Conservation (phyloP, 2,329 filamentous ascomycete species). For the Endothia cerciana region DNA sequence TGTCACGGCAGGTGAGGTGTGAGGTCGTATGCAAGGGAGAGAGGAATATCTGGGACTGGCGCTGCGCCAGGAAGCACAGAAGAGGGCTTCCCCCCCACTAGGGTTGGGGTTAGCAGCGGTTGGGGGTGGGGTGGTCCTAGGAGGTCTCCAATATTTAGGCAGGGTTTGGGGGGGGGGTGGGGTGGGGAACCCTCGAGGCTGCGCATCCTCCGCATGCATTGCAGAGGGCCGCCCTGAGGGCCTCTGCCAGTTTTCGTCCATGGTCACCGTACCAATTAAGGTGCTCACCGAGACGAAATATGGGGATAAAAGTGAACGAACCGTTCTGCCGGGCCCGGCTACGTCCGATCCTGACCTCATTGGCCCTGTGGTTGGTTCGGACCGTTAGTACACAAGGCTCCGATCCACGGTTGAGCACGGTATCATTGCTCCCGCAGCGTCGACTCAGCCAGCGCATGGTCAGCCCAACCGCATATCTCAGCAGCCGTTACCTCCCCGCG, state of each 20-base stretch:
- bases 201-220: conserved; percentile 3
- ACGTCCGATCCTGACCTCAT: conserved; percentile 13
- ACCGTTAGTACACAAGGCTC: conserved; percentile 10
- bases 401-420: neutral
- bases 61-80: neutral
- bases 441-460: conserved; percentile 23
- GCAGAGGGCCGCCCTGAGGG: neutral
- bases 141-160: conserved; percentile 18
- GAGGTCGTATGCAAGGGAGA: neutral
- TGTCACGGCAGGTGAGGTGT: neutral
- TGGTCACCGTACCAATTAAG: conserved; percentile 7
- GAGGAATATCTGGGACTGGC: neutral
- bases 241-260: neutral
- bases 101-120: conserved; percentile 7
- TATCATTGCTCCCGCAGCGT: neutral
- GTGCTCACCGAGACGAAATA: neutral
- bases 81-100: too few species aligned
- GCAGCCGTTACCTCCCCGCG: too few species aligned
- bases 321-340: conserved; percentile 24
- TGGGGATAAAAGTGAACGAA: conserved; percentile 1
- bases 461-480: conserved; percentile 7
- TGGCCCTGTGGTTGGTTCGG: too few species aligned
- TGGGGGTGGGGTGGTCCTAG: neutral
- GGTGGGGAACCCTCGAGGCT: conserved; percentile 8
- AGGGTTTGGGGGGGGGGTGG: neutral